Percentiles rank a stretch among this genome's conserved stretches.
phyloP scores from a whole-genome alignment of 495 filamentous ascomycete genomes.

The Penicillium robsamsonii region DNA sequence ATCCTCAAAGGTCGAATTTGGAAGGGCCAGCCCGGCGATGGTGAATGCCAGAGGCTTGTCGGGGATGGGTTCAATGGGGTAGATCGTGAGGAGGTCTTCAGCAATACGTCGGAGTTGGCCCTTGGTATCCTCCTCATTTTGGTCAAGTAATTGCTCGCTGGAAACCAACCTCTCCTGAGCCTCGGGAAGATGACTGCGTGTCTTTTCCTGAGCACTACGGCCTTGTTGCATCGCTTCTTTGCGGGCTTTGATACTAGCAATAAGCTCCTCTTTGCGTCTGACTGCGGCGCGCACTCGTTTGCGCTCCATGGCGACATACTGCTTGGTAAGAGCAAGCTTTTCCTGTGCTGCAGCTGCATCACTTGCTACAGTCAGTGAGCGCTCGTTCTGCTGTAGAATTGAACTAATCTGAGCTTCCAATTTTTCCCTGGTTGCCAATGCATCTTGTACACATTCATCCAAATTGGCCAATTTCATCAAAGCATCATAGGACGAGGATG shows the following conservation, averaged over 20 bases:
- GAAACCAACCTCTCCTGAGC: slow-evolving; percentile 59
- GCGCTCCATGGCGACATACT: slow-evolving; percentile 60
- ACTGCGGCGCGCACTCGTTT: slow-evolving; percentile 59
- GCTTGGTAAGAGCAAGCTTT: slow-evolving; percentile 53
- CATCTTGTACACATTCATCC: slow-evolving; percentile 91
- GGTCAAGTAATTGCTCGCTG: slow-evolving; percentile 50
- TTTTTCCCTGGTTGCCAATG: slow-evolving; percentile 70
- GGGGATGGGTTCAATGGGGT: slow-evolving; percentile 69
- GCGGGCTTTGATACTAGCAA: slow-evolving; percentile 62
- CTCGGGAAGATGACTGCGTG: slow-evolving; percentile 43
- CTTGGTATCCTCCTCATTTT: slow-evolving; percentile 61
- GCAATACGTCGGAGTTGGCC: slow-evolving; percentile 84
- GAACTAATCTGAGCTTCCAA: slow-evolving; percentile 75
- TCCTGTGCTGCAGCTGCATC: slow-evolving; percentile 65
- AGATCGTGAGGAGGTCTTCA: slow-evolving; percentile 74
- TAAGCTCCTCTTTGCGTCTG: slow-evolving; percentile 61
- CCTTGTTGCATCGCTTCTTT: slow-evolving; percentile 65
- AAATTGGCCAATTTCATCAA: slow-evolving; percentile 86
- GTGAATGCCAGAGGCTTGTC: slow-evolving; percentile 68
- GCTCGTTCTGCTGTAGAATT: slow-evolving; percentile 58
- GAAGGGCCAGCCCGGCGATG: slow-evolving; percentile 70
- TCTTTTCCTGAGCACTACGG: slow-evolving; percentile 54
- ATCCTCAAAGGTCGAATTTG: slow-evolving; percentile 71
- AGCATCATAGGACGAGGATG: slow-evolving; percentile 84
- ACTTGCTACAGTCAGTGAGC: slow-evolving; percentile 40